These are phyloP conservation scores for Nakazawaea ambrosiae DNA, from an alignment of 805 yeast species.

Conservation along the genomic window DNA sequence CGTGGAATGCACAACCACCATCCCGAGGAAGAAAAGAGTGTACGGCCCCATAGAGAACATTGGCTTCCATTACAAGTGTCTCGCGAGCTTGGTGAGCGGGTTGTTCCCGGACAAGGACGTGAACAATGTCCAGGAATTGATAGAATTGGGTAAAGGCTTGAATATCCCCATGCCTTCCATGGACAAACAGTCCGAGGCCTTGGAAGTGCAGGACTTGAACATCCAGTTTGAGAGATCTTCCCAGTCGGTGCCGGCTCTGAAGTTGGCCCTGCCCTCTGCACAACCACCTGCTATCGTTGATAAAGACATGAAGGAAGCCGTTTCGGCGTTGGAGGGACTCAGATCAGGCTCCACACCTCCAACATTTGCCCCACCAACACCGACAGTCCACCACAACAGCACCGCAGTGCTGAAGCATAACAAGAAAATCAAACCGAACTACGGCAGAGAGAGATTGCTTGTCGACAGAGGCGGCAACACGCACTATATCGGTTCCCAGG, in stretches of 20 bases:
- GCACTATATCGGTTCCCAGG: constrained; percentile 40
- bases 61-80: constrained; percentile 35
- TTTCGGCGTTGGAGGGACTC: constrained; percentile 5
- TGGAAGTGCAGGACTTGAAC: constrained; percentile 4
- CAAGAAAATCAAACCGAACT: constrained; percentile 6
- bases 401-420: not conserved
- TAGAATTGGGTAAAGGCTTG: constrained; percentile 27
- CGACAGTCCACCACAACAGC: not conserved
- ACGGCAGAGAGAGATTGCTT: constrained; percentile 26
- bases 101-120: constrained; percentile 38
- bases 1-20: constrained; percentile 32
- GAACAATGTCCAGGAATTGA: constrained; percentile 33
- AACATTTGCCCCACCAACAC: not conserved
- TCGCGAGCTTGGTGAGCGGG: constrained; percentile 29
- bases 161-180: constrained; percentile 28
- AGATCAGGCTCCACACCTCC: not conserved
- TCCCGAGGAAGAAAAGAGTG: constrained; percentile 33
- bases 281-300: not conserved
- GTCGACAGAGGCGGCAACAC: constrained; percentile 39
- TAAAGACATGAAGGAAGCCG: constrained; percentile 1
- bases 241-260: not conserved
- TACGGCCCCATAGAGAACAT: constrained; percentile 36
- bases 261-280: not conserved
- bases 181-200: constrained; percentile 5
- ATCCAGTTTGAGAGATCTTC: not conserved